These are phyloP conservation scores for Aspergillus sp. DNA, from an alignment of 2,329 filamentous ascomycete genomes.

Conservation along the genomic window DNA sequence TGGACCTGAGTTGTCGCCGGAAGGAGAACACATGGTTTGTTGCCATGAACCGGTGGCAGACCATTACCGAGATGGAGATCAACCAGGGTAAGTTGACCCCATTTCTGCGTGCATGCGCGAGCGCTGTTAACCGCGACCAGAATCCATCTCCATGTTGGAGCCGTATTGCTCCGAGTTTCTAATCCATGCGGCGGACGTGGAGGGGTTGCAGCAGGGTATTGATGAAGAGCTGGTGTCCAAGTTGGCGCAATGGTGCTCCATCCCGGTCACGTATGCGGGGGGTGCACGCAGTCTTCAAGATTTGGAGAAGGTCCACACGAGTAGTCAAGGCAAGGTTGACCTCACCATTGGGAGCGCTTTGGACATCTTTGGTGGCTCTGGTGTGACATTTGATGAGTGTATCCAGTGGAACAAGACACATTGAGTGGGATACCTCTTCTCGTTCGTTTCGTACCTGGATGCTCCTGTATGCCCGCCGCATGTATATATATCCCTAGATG, in stretches of 20 bases:
- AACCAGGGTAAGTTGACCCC: constrained; percentile 63
- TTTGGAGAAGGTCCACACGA: constrained; percentile 72
- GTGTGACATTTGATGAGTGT: constrained; percentile 85
- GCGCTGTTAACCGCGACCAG: constrained; percentile 47
- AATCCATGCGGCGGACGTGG: constrained; percentile 95
- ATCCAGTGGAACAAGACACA: constrained; percentile 73
- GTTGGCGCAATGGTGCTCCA: constrained; percentile 80
- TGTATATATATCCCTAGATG: neutral
- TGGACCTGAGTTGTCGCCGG: constrained; percentile 88
- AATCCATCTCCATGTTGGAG: constrained; percentile 75
- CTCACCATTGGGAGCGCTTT: constrained; percentile 94
- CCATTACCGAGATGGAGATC: constrained; percentile 92
- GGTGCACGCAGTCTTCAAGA: constrained; percentile 83
- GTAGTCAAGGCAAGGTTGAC: constrained; percentile 81
- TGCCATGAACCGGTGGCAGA: constrained; percentile 99
- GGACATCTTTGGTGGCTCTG: constrained; percentile 89
- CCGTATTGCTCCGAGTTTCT: constrained; percentile 96
- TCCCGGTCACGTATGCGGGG: constrained; percentile 94
- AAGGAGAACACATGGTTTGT: constrained; percentile 82
- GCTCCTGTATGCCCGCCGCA: neutral
- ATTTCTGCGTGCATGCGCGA: neutral
- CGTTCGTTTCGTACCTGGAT: too few relatives aligned
- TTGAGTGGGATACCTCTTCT: too few relatives aligned
- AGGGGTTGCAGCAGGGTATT: constrained; percentile 87
- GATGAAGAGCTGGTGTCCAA: constrained; percentile 78